These are phyloP conservation scores for Elongisporangium anandrum DNA, from an alignment of 352 stramenopile species.

Conservation along the genomic window DNA sequence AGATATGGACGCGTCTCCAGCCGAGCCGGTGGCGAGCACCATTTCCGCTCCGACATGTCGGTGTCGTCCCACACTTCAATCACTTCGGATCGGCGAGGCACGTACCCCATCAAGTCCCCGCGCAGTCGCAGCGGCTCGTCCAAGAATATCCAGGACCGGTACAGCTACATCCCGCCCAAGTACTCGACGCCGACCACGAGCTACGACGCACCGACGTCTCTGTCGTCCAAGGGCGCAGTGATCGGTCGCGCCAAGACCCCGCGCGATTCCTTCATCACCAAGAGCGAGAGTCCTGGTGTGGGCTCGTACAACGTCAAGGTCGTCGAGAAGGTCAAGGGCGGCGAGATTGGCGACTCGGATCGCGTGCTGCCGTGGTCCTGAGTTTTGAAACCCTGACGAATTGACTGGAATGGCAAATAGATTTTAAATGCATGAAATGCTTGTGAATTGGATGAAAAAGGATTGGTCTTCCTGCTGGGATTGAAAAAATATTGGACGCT, in stretches of 20 bases:
- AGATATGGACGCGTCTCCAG: background rate
- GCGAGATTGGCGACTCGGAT: conserved; percentile 74
- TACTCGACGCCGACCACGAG: conserved; percentile 35
- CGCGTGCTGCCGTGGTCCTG: conserved; percentile 58
- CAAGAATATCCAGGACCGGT: conserved; percentile 53
- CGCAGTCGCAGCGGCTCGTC: conserved; percentile 23
- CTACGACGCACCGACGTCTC: conserved; percentile 29
- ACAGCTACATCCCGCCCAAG: conserved; percentile 66
- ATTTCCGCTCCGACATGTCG: conserved; percentile 36
- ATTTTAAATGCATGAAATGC: background rate
- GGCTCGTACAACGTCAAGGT: conserved; percentile 78
- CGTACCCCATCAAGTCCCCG: conserved; percentile 23
- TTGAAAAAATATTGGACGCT: too few relatives aligned
- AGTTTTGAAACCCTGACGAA: too few relatives aligned
- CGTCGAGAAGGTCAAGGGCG: conserved; percentile 55
- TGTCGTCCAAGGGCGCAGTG: conserved; percentile 65
- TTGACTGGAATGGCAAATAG: background rate
- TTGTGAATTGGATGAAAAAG: too few relatives aligned
- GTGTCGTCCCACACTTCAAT: conserved; percentile 57
- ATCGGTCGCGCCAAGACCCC: conserved; percentile 58
- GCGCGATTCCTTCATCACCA: conserved; percentile 69
- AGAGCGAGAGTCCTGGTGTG: conserved; percentile 63
- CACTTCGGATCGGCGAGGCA: conserved; percentile 27
- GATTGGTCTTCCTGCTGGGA: too few relatives aligned
- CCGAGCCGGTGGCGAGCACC: conserved; percentile 1